These are phyloP conservation scores for Arabidopsis hybrid DNA, from an alignment of 441 rosid genomes.

Conservation along the genomic window DNA sequence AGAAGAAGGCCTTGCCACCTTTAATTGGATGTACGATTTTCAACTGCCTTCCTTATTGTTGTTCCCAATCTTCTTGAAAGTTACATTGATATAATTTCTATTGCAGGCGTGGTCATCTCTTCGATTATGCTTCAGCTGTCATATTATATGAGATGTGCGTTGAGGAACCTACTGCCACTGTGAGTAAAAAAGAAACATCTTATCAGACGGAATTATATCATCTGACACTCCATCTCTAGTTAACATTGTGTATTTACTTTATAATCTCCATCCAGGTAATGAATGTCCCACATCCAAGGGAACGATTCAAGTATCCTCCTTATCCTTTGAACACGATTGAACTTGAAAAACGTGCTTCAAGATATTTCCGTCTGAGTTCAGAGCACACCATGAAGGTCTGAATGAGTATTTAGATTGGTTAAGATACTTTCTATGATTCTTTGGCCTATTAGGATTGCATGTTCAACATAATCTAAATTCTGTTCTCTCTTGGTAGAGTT, in stretches of 20 bases:
- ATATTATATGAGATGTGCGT: conserved; percentile 94
- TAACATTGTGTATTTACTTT: conserved; percentile 20
- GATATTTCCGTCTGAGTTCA: conserved; percentile 94
- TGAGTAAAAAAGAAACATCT: conserved; percentile 52
- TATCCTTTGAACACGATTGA: conserved; percentile 96
- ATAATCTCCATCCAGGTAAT: conserved; percentile 63
- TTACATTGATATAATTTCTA: conserved; percentile 32
- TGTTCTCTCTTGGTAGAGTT: conserved; percentile 9
- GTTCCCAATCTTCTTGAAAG: conserved; percentile 30
- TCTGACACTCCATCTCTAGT: conserved; percentile 37
- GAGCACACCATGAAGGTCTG: conserved; percentile 96
- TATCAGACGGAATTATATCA: not conserved
- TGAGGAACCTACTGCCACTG: conserved; percentile 84
- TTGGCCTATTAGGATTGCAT: conserved; percentile 19
- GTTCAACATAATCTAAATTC: conserved; percentile 7
- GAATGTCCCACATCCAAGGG: conserved; percentile 75
- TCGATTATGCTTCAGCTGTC: conserved; percentile 82
- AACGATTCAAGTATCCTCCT: conserved; percentile 86
- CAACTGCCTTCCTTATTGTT: conserved; percentile 3
- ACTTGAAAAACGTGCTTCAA: conserved; percentile 95
- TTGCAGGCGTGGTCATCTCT: conserved; percentile 95
- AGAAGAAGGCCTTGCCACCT: conserved; percentile 78
- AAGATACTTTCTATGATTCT: not conserved
- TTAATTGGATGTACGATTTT: conserved; percentile 80
- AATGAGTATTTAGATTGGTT: conserved; percentile 9